phyloP scores from a whole-genome alignment of 140 eudicot genomes.

The Stevia rebaudiana region DNA sequence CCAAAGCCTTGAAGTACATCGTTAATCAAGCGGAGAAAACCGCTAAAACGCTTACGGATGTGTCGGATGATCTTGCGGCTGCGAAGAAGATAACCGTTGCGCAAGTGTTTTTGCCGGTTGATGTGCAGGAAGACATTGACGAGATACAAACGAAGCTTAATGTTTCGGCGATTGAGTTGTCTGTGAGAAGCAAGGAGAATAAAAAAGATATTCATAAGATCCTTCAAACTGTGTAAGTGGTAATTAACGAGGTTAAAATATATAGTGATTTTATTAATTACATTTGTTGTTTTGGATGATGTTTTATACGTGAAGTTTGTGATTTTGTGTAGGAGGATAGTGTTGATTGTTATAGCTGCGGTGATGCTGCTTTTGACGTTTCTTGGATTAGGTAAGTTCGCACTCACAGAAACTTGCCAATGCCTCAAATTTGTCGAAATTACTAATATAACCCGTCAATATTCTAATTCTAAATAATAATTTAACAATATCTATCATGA shows the following conservation, averaged over 20 bases:
- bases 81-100: conserved; percentile 72
- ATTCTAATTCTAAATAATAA: no score
- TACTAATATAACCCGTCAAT: no score
- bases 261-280: conserved; percentile 2
- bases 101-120: conserved; percentile 53
- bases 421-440: no score
- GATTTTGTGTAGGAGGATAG: conserved; percentile 66
- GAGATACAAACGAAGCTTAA: conserved; percentile 51
- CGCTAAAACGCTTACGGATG: conserved; percentile 53
- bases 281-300: no score
- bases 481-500: no score
- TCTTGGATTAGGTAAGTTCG: conserved; percentile 80
- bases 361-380: conserved; percentile 74
- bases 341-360: conserved; percentile 71
- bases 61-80: conserved; percentile 78
- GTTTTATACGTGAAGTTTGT: neutral
- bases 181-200: conserved; percentile 53
- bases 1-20: conserved; percentile 52
- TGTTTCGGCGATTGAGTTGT: conserved; percentile 58
- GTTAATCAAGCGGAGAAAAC: conserved; percentile 61
- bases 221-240: conserved; percentile 59
- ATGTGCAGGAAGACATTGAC: conserved; percentile 72
- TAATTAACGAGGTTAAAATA: neutral
- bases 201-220: conserved; percentile 45
- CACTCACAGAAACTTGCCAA: no score